Conservation (phyloP, 2,329 filamentous ascomycete genomes). For the Ilyonectria sp. region DNA sequence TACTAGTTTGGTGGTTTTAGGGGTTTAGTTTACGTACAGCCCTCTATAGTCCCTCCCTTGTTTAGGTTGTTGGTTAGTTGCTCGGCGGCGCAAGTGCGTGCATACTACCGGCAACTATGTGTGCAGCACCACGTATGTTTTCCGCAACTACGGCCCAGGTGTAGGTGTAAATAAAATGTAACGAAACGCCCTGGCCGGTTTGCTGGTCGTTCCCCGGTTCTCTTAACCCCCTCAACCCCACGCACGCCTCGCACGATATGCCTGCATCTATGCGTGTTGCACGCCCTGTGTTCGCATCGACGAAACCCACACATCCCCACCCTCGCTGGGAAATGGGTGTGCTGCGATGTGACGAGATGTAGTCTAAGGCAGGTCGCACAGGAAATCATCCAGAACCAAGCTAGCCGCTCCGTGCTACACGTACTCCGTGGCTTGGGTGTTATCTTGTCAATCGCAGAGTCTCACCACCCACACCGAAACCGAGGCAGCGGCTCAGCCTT, state of each 20-base stretch:
- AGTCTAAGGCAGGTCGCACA: constrained; percentile 29
- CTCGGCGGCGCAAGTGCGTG: constrained; percentile 8
- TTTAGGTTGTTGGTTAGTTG: constrained; percentile 11
- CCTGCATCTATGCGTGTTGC: constrained; percentile 1
- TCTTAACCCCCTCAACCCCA: not conserved
- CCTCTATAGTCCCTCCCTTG: constrained; percentile 12
- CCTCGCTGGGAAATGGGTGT: constrained; percentile 25
- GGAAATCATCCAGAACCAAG: constrained; percentile 11
- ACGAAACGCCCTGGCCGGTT: not conserved
- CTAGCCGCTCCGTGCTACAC: constrained; percentile 29
- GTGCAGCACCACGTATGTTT: not conserved
- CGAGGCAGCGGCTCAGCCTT: constrained; percentile 14
- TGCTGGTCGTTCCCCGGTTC: constrained; percentile 2
- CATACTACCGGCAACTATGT: not conserved
- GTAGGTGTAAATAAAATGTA: constrained; percentile 1
- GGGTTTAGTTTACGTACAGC: not conserved
- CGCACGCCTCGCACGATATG: not conserved
- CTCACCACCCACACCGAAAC: constrained; percentile 31
- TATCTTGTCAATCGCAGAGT: constrained; percentile 6
- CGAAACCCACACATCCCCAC: constrained; percentile 16
- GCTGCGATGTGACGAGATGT: constrained; percentile 29
- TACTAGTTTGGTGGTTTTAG: constrained; percentile 16
- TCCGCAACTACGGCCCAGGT: not conserved
- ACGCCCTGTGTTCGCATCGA: constrained; percentile 4
- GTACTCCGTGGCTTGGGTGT: constrained; percentile 5